phyloP scores from a whole-genome alignment of 176 grass and related monocot species.

The Hyparrhenia diplandra region DNA sequence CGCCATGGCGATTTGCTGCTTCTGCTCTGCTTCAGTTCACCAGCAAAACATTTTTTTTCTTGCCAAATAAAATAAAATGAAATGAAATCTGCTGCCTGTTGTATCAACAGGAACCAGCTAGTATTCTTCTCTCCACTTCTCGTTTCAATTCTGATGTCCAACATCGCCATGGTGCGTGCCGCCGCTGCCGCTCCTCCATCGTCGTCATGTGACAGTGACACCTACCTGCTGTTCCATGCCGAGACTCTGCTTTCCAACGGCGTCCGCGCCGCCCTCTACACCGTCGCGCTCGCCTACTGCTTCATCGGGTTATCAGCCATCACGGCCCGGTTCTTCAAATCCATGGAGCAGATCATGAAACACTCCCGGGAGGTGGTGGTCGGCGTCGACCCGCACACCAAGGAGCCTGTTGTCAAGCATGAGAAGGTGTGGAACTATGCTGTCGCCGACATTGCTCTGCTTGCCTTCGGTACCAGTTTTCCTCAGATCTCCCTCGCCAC shows the following conservation, averaged over 20 bases:
- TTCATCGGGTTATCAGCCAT: slow-evolving; percentile 75
- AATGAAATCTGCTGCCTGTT: too few relatives aligned
- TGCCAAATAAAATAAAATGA: too few relatives aligned
- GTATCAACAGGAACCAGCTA: slow-evolving; percentile 10
- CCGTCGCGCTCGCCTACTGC: slow-evolving; percentile 55
- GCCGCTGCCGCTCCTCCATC: not conserved
- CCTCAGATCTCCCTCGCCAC: slow-evolving; percentile 88
- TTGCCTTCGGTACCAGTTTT: slow-evolving; percentile 97
- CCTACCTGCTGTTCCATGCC: slow-evolving; percentile 42
- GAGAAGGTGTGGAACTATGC: slow-evolving; percentile 96
- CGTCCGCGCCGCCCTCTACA: slow-evolving; percentile 40
- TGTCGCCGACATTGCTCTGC: slow-evolving; percentile 69
- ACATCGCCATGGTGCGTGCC: slow-evolving; percentile 4
- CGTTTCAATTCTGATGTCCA: not conserved
- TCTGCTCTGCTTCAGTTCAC: not conserved
- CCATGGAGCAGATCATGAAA: slow-evolving; percentile 72
- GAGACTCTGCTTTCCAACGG: slow-evolving; percentile 55
- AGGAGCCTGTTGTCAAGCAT: slow-evolving; percentile 20
- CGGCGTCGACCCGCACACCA: slow-evolving; percentile 37
- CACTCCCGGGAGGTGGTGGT: slow-evolving; percentile 57
- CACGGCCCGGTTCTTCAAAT: slow-evolving; percentile 73
- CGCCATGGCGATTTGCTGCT: too few relatives aligned
- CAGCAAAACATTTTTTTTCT: too few relatives aligned
- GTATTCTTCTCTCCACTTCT: not conserved
- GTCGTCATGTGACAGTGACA: slow-evolving; percentile 10